Conservation (phyloP, 768 basidiomycete species). For the Cystobasidium tubakii region DNA sequence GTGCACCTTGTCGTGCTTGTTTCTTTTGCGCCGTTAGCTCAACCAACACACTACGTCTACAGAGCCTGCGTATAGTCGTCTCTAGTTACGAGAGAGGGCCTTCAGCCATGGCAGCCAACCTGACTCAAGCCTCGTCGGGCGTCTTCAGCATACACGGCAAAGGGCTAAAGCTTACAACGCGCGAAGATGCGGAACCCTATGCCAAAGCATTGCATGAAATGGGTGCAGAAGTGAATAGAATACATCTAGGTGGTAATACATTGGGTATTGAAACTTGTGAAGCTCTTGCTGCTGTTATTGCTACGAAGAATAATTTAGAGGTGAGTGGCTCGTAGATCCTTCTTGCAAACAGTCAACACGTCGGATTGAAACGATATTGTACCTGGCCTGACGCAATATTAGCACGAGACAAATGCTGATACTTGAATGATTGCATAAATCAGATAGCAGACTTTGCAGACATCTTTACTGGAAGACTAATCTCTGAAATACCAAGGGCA, state of each 20-base stretch:
- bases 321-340: slow-evolving; percentile 24
- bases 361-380: too few relatives aligned
- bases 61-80: not conserved
- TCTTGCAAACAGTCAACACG: not conserved
- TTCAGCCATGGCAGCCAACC: slow-evolving; percentile 6
- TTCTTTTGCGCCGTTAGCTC: too few relatives aligned
- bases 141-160: slow-evolving; percentile 59
- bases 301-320: not conserved
- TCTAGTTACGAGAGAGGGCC: too few relatives aligned
- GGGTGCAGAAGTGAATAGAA: slow-evolving; percentile 63
- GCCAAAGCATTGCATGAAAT: slow-evolving; percentile 53
- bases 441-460: slow-evolving; percentile 93
- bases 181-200: slow-evolving; percentile 68
- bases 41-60: too few relatives aligned
- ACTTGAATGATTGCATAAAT: too few relatives aligned
- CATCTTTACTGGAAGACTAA: slow-evolving; percentile 95
- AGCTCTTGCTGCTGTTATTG: slow-evolving; percentile 29
- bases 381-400: too few relatives aligned
- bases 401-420: too few relatives aligned
- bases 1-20: too few relatives aligned
- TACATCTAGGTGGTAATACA: slow-evolving; percentile 90
- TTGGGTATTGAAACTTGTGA: slow-evolving; percentile 83
- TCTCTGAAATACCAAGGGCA: slow-evolving; percentile 86
- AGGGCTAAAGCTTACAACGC: slow-evolving; percentile 72
- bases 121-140: slow-evolving; percentile 29